Evolutionary conservation across 169 alveolate genomes (phyloP).

Genomic region (Plasmodium blacklocki): DNA sequence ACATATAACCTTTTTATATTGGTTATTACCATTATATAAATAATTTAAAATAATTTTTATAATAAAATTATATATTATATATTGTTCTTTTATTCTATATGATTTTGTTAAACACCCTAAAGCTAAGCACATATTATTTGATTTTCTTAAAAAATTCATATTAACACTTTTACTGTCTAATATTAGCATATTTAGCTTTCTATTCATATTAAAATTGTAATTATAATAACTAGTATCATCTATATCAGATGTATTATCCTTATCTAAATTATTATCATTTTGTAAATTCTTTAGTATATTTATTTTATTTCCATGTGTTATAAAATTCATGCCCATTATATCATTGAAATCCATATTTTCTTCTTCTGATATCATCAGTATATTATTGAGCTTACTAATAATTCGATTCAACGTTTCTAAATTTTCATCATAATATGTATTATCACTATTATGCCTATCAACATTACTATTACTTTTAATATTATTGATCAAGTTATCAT

Average conservation of each 20-base stretch:
- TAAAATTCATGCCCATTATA: background rate
- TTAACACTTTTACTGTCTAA: conserved; percentile 35
- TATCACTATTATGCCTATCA: conserved; percentile 28
- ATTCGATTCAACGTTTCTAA: background rate
- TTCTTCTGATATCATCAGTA: background rate
- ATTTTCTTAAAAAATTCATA: conserved; percentile 72
- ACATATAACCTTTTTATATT: conserved; percentile 73
- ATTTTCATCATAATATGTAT: background rate
- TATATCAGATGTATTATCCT: background rate
- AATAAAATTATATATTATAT: conserved; percentile 60
- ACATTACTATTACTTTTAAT: conserved; percentile 18
- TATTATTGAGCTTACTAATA: background rate
- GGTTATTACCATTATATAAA: conserved; percentile 65
- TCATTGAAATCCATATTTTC: background rate
- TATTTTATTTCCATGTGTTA: background rate
- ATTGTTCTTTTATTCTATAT: conserved; percentile 74
- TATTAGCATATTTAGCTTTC: conserved; percentile 37
- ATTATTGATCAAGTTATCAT: conserved; percentile 6
- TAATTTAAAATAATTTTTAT: conserved; percentile 59
- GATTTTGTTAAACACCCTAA: conserved; percentile 47
- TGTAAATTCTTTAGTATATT: background rate
- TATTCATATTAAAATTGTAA: conserved; percentile 28
- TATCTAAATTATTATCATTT: background rate
- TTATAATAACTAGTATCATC: conserved; percentile 3
- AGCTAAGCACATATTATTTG: conserved; percentile 74